These are phyloP conservation scores for Talaromyces wortmannii DNA, from an alignment of 495 filamentous ascomycete genomes.

Conservation along the genomic window DNA sequence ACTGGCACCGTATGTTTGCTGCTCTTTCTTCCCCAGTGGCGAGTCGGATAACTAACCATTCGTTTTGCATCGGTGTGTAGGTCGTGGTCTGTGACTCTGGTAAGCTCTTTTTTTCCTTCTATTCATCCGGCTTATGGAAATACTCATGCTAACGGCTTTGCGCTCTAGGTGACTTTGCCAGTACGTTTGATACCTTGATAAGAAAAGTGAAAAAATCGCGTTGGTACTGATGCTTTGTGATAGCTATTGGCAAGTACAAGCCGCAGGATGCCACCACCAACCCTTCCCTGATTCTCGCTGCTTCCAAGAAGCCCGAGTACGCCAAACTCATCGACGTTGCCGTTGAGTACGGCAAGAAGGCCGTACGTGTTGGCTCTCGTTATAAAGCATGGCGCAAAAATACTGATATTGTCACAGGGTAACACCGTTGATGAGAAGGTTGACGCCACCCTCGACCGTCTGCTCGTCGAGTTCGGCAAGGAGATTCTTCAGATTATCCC, in stretches of 20 bases:
- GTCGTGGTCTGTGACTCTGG: constrained; percentile 96
- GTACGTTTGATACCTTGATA: constrained; percentile 43
- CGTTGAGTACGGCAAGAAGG: constrained; percentile 74
- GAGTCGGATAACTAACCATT: constrained; percentile 25
- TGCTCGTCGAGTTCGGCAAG: constrained; percentile 96
- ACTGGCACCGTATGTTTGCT: constrained; percentile 76
- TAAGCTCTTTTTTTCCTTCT: constrained; percentile 34
- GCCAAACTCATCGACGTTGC: constrained; percentile 85
- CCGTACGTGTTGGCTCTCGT: constrained; percentile 37
- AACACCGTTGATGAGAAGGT: constrained; percentile 65
- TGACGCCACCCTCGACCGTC: constrained; percentile 78
- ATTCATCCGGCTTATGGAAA: neutral
- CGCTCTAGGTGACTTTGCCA: constrained; percentile 66
- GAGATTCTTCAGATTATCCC: constrained; percentile 96
- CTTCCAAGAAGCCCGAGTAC: constrained; percentile 97
- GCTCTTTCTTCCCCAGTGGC: constrained; percentile 17
- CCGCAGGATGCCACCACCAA: constrained; percentile 99
- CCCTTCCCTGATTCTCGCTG: constrained; percentile 94
- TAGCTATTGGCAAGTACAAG: constrained; percentile 98
- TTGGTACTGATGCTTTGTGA: constrained; percentile 12
- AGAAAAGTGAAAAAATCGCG: neutral
- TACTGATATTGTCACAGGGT: constrained; percentile 23
- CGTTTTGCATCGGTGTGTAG: constrained; percentile 28
- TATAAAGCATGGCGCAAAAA: neutral
- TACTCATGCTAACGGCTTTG: neutral